Conservation (phyloP, 345 rosid genomes). For the Aegle marmelos region DNA sequence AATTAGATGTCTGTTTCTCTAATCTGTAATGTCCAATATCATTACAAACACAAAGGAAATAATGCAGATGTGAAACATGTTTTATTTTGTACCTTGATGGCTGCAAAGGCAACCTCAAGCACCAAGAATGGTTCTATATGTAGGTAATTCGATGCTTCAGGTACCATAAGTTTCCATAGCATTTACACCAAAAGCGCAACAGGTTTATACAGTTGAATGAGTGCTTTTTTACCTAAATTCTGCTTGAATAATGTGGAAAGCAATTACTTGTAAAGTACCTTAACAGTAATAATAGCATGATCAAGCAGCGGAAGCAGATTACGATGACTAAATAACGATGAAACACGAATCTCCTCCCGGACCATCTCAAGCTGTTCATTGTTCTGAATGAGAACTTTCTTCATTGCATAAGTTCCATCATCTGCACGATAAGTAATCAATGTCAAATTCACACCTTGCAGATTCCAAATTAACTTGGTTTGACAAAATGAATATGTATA, state of each 20-base stretch:
- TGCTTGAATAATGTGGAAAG: background rate
- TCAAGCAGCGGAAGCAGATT: conserved; percentile 96
- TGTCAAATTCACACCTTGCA: background rate
- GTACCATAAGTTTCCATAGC: background rate
- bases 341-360: conserved; percentile 88
- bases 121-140: background rate
- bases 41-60: background rate
- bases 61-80: background rate
- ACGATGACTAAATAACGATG: conserved; percentile 80
- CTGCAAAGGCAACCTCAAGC: background rate
- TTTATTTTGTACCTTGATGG: background rate
- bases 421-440: conserved; percentile 37
- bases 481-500: background rate
- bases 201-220: background rate
- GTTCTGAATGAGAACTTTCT: conserved; percentile 93
- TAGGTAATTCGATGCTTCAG: background rate
- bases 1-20: background rate
- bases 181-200: background rate
- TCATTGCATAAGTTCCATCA: conserved; percentile 94
- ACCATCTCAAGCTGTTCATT: conserved; percentile 85
- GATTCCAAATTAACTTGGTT: too few species aligned
- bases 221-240: background rate
- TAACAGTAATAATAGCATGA: conserved; percentile 84
- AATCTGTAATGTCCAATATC: background rate
- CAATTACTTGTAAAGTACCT: conserved; percentile 41